A percentile compares a stretch with the other conserved stretches of the same genome.
phyloP scores from a whole-genome alignment of 176 grass and related monocot genomes.

The Oryza rufipogon region DNA sequence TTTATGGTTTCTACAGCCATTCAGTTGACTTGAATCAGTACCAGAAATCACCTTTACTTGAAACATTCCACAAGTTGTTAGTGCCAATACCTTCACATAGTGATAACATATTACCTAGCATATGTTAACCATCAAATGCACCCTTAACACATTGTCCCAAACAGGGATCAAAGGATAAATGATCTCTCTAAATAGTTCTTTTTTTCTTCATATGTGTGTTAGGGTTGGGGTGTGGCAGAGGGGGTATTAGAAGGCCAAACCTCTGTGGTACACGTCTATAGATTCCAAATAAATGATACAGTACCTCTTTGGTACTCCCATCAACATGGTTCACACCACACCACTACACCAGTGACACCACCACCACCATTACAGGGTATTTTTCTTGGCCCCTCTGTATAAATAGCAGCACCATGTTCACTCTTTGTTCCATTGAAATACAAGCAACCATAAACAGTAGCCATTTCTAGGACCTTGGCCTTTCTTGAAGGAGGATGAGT shows the following conservation, averaged over 20 bases:
- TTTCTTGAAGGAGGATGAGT: constrained; percentile 45
- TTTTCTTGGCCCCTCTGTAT: constrained; percentile 54
- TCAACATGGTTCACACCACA: neutral
- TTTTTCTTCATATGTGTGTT: neutral
- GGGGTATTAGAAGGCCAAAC: neutral
- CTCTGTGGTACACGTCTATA: constrained; percentile 13
- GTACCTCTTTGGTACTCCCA: neutral
- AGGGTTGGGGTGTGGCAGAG: neutral
- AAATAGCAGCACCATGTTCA: constrained; percentile 52
- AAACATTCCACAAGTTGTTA: constrained; percentile 21
- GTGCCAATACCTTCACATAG: constrained; percentile 3
- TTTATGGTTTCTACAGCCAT: constrained; percentile 17
- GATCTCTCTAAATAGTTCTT: constrained; percentile 9
- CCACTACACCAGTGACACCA: neutral
- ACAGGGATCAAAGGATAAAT: neutral
- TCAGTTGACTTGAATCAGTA: constrained; percentile 23
- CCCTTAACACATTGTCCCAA: constrained; percentile 9
- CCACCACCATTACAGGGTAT: constrained; percentile 34
- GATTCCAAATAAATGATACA: constrained; percentile 18
- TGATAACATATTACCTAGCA: neutral
- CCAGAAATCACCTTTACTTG: constrained; percentile 1
- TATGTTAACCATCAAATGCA: constrained; percentile 18
- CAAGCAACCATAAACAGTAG: constrained; percentile 35
- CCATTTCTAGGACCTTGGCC: constrained; percentile 10
- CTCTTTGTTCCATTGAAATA: constrained; percentile 48